Evolutionary conservation across 768 basidiomycete genomes (phyloP).

Genomic region (Boletales sp.): DNA sequence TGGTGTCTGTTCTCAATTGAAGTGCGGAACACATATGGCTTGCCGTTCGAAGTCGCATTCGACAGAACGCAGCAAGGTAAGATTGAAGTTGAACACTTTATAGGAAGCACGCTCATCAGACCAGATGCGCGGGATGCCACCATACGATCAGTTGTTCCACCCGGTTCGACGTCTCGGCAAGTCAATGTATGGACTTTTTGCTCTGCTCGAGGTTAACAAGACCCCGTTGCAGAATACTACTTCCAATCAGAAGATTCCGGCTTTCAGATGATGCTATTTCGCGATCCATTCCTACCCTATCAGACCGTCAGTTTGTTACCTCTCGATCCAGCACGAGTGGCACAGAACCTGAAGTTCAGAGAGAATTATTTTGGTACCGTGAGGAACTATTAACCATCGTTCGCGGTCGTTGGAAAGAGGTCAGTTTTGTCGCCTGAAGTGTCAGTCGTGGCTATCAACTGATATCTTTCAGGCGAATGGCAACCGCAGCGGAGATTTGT

Average conservation of each 20-base stretch:
- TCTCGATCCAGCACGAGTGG: slow-evolving; percentile 62
- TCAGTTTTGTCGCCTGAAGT: slow-evolving; percentile 26
- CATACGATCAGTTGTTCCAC: slow-evolving; percentile 66
- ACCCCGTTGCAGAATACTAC: slow-evolving; percentile 46
- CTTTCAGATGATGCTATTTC: slow-evolving; percentile 57
- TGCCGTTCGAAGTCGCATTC: slow-evolving; percentile 88
- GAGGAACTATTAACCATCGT: slow-evolving; percentile 77
- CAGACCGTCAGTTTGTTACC: slow-evolving; percentile 89
- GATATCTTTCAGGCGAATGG: slow-evolving; percentile 62
- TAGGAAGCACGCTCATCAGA: slow-evolving; percentile 1
- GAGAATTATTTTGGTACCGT: slow-evolving; percentile 94
- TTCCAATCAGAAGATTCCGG: slow-evolving; percentile 70
- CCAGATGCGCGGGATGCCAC: slow-evolving; percentile 40
- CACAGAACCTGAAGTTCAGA: slow-evolving; percentile 58
- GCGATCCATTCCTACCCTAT: slow-evolving; percentile 76
- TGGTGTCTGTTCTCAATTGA: slow-evolving; percentile 90
- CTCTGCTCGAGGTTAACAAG: slow-evolving; percentile 2
- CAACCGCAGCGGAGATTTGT: slow-evolving; percentile 69
- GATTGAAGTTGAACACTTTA: slow-evolving; percentile 3
- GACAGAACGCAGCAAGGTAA: slow-evolving; percentile 62
- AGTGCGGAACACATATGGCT: slow-evolving; percentile 87
- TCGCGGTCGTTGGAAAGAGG: slow-evolving; percentile 83
- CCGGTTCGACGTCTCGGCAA: slow-evolving; percentile 82
- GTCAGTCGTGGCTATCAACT: slow-evolving; percentile 1
- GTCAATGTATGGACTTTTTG: slow-evolving; percentile 13